Percentiles rank a stretch among this genome's conserved stretches.
Conservation (phyloP, 257 asterid genomes). For the Penstemon davidsonii region DNA sequence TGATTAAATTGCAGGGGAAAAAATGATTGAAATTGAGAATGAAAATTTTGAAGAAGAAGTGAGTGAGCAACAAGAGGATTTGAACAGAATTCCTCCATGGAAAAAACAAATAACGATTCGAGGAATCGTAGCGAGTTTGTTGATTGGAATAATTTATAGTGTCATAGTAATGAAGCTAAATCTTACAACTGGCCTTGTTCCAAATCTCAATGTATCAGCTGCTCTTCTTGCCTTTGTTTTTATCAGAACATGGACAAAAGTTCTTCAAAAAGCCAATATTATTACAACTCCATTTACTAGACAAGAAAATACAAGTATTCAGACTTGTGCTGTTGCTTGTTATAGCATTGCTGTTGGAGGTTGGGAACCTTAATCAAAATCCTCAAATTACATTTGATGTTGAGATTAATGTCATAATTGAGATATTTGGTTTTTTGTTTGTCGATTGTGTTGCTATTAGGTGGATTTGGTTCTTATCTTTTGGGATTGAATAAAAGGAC, state of each 20-base stretch:
- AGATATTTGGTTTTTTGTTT: neutral
- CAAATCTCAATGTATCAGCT: constrained; percentile 90
- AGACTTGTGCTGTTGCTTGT: constrained; percentile 91
- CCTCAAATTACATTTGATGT: no score
- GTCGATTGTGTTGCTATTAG: constrained; percentile 31
- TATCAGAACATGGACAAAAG: constrained; percentile 67
- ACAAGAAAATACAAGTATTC: constrained; percentile 83
- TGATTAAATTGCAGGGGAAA: constrained; percentile 32
- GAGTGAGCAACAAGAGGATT: constrained; percentile 26
- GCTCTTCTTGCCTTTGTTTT: constrained; percentile 80
- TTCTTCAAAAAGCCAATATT: constrained; percentile 57
- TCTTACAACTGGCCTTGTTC: constrained; percentile 80
- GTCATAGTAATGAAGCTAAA: constrained; percentile 72
- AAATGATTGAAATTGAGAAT: constrained; percentile 30
- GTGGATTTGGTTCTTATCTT: constrained; percentile 72
- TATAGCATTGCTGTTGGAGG: constrained; percentile 83
- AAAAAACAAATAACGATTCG: constrained; percentile 62
- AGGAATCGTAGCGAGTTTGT: constrained; percentile 63
- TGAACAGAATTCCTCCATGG: constrained; percentile 77
- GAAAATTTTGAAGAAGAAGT: constrained; percentile 24
- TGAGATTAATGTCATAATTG: neutral
- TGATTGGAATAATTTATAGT: constrained; percentile 69
- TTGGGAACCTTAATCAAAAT: neutral
- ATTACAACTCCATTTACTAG: constrained; percentile 64
- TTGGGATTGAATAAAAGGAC: constrained; percentile 59